phyloP scores from a whole-genome alignment of 208 protist genomes.

The Lotmaria passim region DNA sequence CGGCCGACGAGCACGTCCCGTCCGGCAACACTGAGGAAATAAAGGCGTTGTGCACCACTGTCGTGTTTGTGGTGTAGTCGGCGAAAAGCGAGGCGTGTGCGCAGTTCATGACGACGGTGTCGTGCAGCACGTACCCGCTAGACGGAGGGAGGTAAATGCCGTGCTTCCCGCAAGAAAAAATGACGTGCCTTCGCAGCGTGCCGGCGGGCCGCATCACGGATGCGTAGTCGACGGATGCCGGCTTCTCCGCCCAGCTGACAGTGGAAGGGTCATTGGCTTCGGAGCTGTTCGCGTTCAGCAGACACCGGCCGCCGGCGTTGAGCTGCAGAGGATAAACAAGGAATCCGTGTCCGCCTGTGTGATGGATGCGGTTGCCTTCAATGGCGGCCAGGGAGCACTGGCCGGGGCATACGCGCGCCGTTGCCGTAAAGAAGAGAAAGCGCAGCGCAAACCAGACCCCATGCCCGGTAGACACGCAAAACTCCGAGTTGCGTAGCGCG shows the following conservation, averaged over 20 bases:
- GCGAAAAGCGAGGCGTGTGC: conserved; percentile 19
- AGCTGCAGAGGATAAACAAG: conserved; percentile 46
- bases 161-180: conserved; percentile 39
- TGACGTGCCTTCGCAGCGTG: conserved; percentile 20
- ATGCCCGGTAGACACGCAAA: conserved; percentile 33
- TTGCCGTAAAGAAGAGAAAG: conserved; percentile 24
- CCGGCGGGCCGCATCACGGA: conserved; percentile 11
- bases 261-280: conserved; percentile 9
- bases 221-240: not conserved
- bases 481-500: conserved; percentile 25
- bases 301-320: conserved; percentile 23
- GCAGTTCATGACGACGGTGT: conserved; percentile 34
- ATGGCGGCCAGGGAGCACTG: conserved; percentile 21
- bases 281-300: conserved; percentile 5
- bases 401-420: conserved; percentile 31
- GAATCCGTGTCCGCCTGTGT: conserved; percentile 33
- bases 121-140: conserved; percentile 32
- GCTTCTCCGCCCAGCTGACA: conserved; percentile 2
- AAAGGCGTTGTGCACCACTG: not conserved
- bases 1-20: conserved; percentile 1
- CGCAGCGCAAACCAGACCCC: conserved; percentile 53
- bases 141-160: conserved; percentile 46
- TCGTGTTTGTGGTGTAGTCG: conserved; percentile 39
- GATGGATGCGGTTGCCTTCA: conserved; percentile 33
- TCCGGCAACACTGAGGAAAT: conserved; percentile 7